Evolutionary conservation across 2,329 filamentous ascomycete species (phyloP).

Genomic region (Lasiodiplodia sp.): DNA sequence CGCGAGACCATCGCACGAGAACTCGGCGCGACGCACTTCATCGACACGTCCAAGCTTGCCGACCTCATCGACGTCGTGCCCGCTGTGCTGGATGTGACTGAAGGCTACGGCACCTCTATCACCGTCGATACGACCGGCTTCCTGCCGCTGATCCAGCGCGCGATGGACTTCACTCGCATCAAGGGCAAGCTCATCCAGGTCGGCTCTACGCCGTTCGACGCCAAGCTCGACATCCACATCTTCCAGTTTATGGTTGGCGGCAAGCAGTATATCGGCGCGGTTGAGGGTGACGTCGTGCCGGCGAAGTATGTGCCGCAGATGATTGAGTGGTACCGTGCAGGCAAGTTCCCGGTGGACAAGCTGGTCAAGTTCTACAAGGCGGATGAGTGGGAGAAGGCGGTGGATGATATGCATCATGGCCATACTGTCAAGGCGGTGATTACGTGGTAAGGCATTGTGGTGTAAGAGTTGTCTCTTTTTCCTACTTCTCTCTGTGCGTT

Average conservation of each 20-base stretch:
- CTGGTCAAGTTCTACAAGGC: conserved; percentile 54
- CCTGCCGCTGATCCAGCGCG: conserved; percentile 50
- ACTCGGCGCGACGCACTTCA: conserved; percentile 49
- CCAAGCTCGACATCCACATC: conserved; percentile 50
- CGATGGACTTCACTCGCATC: conserved; percentile 52
- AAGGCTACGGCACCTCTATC: conserved; percentile 49
- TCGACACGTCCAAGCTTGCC: conserved; percentile 43
- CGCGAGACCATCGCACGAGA: conserved; percentile 47
- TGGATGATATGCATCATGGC: conserved; percentile 54
- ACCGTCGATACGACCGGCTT: conserved; percentile 59
- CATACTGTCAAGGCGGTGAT: conserved; percentile 52
- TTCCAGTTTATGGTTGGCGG: conserved; percentile 58
- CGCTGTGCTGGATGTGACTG: conserved; percentile 44
- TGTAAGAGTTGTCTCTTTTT: not conserved
- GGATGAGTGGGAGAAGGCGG: conserved; percentile 49
- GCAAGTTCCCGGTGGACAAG: conserved; percentile 56
- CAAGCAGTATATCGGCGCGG: conserved; percentile 57
- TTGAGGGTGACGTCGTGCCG: conserved; percentile 53
- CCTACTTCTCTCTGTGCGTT: not conserved
- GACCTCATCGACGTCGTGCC: conserved; percentile 36
- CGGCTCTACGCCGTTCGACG: conserved; percentile 52
- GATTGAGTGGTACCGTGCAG: conserved; percentile 58
- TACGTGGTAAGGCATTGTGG: conserved; percentile 40
- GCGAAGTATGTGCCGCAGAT: conserved; percentile 54
- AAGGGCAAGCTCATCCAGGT: conserved; percentile 60